Conservation (phyloP, 805 yeast species). For the Scheffersomyces coipomensis region DNA sequence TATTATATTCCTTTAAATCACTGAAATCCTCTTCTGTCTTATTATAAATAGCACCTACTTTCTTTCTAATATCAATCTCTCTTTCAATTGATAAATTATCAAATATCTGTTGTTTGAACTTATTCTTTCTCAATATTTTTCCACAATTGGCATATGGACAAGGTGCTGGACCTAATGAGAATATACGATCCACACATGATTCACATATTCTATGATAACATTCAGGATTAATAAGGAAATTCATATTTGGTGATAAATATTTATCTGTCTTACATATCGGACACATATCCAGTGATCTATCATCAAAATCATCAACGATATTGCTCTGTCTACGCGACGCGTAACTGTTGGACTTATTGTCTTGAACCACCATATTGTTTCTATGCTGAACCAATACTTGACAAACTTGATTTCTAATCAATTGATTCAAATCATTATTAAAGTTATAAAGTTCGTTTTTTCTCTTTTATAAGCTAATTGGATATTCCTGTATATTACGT, state of each 20-base stretch:
- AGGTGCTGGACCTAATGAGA: conserved; percentile 91
- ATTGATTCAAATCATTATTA: too few species aligned
- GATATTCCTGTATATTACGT: too few species aligned
- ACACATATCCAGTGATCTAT: conserved; percentile 75
- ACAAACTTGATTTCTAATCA: too few species aligned
- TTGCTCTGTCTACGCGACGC: conserved; percentile 4
- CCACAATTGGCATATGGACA: conserved; percentile 95
- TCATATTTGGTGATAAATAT: conserved; percentile 90
- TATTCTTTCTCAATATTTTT: conserved; percentile 79
- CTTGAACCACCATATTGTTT: background rate
- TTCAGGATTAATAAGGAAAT: conserved; percentile 90
- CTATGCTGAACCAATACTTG: too few species aligned
- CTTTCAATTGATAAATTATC: conserved; percentile 88
- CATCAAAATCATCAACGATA: conserved; percentile 33
- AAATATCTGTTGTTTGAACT: conserved; percentile 88
- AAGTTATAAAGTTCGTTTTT: too few species aligned
- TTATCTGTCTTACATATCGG: conserved; percentile 96
- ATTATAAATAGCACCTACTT: conserved; percentile 76
- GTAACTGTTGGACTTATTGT: background rate
- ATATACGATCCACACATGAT: conserved; percentile 93
- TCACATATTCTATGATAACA: conserved; percentile 98
- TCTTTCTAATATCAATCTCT: conserved; percentile 86
- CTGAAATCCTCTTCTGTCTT: conserved; percentile 74
- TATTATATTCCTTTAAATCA: conserved; percentile 59
- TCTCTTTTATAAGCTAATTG: too few species aligned